phyloP scores from a whole-genome alignment of 768 basidiomycete species.

The Podaxis rugospora region DNA sequence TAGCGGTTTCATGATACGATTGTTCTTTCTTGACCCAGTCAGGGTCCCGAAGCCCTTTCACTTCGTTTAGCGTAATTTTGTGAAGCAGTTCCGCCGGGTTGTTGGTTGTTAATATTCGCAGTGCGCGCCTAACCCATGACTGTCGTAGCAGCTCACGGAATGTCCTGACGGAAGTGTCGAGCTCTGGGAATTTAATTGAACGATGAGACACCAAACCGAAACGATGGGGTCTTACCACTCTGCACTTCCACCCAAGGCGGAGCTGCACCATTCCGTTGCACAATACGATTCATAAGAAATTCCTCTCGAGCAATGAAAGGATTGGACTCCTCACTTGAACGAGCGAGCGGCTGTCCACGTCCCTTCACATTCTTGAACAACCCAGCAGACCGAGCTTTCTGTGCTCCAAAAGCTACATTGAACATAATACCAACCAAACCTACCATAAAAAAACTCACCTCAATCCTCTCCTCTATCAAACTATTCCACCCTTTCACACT shows the following conservation, averaged over 20 bases:
- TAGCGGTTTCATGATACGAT: conserved; percentile 62
- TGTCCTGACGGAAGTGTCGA: conserved; percentile 54
- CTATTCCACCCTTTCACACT: conserved; percentile 71
- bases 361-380: conserved; percentile 72
- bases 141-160: conserved; percentile 64
- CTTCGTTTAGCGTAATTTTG: conserved; percentile 28
- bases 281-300: conserved; percentile 81
- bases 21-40: conserved; percentile 70
- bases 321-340: conserved; percentile 38
- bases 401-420: background rate
- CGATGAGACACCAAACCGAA: background rate
- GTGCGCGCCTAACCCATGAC: conserved; percentile 72
- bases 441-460: conserved; percentile 38
- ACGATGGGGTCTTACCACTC: conserved; percentile 40
- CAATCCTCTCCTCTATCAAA: conserved; percentile 75
- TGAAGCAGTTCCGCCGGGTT: conserved; percentile 35
- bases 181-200: conserved; percentile 35
- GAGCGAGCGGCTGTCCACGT: conserved; percentile 39
- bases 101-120: conserved; percentile 53
- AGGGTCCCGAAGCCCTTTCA: conserved; percentile 48
- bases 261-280: conserved; percentile 75
- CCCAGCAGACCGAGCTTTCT: conserved; percentile 67
- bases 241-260: conserved; percentile 89
- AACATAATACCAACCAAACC: background rate
- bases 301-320: conserved; percentile 71